phyloP scores from a whole-genome alignment of 2,329 filamentous ascomycete genomes.

The Nemania sp. region DNA sequence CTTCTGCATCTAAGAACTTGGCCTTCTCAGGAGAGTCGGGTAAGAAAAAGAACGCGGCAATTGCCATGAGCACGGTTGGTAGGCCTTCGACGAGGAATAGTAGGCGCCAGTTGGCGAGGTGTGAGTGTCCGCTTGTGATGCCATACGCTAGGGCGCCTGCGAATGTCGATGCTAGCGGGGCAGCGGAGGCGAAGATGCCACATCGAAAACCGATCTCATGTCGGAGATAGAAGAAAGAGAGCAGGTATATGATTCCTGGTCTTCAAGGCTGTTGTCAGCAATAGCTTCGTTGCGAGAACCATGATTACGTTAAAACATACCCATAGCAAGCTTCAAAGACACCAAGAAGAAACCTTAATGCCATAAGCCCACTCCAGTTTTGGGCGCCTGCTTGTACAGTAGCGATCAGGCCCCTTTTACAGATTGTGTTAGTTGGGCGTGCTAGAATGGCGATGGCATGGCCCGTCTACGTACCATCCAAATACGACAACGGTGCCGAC shows the following conservation, averaged over 20 bases:
- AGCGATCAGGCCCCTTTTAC: slow-evolving; percentile 83
- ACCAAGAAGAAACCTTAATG: slow-evolving; percentile 71
- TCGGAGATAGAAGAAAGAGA: slow-evolving; percentile 46
- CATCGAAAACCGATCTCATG: slow-evolving; percentile 46
- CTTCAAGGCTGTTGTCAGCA: slow-evolving; percentile 22
- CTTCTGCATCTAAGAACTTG: slow-evolving; percentile 69
- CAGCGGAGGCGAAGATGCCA: slow-evolving; percentile 70
- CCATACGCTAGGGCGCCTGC: slow-evolving; percentile 82
- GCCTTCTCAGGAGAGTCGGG: slow-evolving; percentile 79
- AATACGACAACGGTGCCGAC: slow-evolving; percentile 57
- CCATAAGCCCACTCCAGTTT: slow-evolving; percentile 70
- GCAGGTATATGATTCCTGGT: slow-evolving; percentile 34
- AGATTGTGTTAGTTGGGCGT: slow-evolving; percentile 60
- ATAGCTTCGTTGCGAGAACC: not conserved
- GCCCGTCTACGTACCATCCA: slow-evolving; percentile 40
- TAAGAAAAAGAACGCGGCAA: slow-evolving; percentile 78
- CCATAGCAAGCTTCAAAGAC: slow-evolving; percentile 40
- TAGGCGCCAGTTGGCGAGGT: slow-evolving; percentile 83
- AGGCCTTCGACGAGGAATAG: slow-evolving; percentile 88
- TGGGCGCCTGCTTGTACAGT: slow-evolving; percentile 76
- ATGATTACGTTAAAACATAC: slow-evolving; percentile 31
- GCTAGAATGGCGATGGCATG: not conserved
- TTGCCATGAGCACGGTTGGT: slow-evolving; percentile 79
- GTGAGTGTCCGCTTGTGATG: slow-evolving; percentile 77
- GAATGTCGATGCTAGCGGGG: slow-evolving; percentile 82